Evolutionary conservation across 2,329 filamentous ascomycete genomes (phyloP), one percentile per base, ranked within the genome.

Genomic region (Alternaria brassicicola): DNA sequence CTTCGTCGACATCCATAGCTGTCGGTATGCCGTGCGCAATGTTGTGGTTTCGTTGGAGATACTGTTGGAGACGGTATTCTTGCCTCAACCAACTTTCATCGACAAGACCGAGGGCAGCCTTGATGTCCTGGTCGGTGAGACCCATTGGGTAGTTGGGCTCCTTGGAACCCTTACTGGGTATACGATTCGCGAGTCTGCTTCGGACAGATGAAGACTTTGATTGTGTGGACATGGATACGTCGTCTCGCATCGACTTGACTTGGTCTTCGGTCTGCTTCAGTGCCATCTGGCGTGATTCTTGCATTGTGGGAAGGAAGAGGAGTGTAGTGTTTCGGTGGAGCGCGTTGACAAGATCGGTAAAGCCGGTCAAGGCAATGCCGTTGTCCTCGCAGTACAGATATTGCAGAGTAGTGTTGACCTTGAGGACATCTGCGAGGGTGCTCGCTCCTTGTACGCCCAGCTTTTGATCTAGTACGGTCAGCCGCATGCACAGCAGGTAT

Each of bases 331-430:
- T 92, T 39, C 83, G 84, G 58, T 88, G 83, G n/a, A 91, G 76
- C 17, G 87, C 84, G 67, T 91, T 89, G 48, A 91, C 86, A 6
- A 90, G 78, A 50, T 88, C 86, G 0, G 87, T 90, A 63, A 90
- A 88, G 1, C 87, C 88, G 63, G 88, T 86, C n/a, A 90, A 80
- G 43, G 87, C 88, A 54, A 90, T 89, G 53, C 87, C 86, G 68
- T 92, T 92, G 72, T 89, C 87, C 61, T 89, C 88, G 73, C 89
- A 91, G 66, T 90, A 83, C 6, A 92, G 81, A 70, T 91, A 86
- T 25, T 83, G 81, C 5, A 92, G 77, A 1, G 84, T 85, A 2
- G 76, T 80, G 67, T 91, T 91, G 60, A 82, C 82, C 67, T 88
- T 86, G 33, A 91, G 78, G 15, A 91, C 88, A 17, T 89, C 88